A percentile compares a stretch with the other conserved stretches of the same genome.
These are phyloP conservation scores for Alternaria rosae DNA, from an alignment of 2,329 filamentous ascomycete species.

Conservation along the genomic window DNA sequence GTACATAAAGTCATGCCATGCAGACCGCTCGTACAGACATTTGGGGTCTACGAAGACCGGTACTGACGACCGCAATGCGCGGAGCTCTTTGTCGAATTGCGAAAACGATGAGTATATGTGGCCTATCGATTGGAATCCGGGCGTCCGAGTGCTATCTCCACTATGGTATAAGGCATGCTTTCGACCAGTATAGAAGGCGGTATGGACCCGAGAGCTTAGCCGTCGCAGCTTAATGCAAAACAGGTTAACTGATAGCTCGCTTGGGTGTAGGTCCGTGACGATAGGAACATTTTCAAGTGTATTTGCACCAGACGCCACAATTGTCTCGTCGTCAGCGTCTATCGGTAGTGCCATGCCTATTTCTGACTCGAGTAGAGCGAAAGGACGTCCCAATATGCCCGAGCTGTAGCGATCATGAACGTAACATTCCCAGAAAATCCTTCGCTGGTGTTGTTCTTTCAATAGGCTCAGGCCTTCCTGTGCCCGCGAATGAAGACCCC, in stretches of 20 bases:
- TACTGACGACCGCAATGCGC: slow-evolving; percentile 46
- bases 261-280: slow-evolving; percentile 7
- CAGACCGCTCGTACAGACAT: slow-evolving; percentile 54
- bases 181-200: slow-evolving; percentile 30
- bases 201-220: slow-evolving; percentile 53
- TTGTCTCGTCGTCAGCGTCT: slow-evolving; percentile 44
- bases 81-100: slow-evolving; percentile 45
- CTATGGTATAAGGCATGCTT: background rate
- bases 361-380: slow-evolving; percentile 52
- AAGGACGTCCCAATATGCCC: slow-evolving; percentile 52
- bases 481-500: slow-evolving; percentile 42
- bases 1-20: slow-evolving; percentile 56
- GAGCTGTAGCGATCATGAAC: slow-evolving; percentile 57
- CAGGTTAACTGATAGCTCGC: slow-evolving; percentile 52
- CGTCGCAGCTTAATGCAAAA: slow-evolving; percentile 49
- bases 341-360: slow-evolving; percentile 50
- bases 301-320: slow-evolving; percentile 2
- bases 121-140: background rate
- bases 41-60: slow-evolving; percentile 46
- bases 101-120: background rate
- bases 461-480: slow-evolving; percentile 21
- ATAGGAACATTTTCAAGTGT: background rate
- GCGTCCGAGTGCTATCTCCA: background rate
- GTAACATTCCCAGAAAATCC: slow-evolving; percentile 58
- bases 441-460: slow-evolving; percentile 48